Percentiles rank a stretch among this genome's conserved stretches.
These are phyloP conservation scores for Leccinum rimulosum DNA, from an alignment of 768 basidiomycete genomes.

Conservation along the genomic window DNA sequence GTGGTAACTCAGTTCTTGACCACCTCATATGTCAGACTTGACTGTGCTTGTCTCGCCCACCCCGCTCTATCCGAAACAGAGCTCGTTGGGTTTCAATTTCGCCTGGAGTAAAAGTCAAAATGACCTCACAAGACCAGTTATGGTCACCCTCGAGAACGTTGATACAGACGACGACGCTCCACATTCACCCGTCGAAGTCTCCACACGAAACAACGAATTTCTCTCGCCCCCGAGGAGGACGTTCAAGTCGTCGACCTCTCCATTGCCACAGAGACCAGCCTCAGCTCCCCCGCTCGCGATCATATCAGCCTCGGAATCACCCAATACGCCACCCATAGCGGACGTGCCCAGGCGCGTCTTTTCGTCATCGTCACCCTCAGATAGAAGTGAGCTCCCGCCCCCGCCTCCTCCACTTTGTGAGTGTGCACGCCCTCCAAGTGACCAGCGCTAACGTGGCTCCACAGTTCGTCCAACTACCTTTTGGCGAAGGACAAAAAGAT, in stretches of 20 bases:
- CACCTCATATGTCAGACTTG: constrained; percentile 25
- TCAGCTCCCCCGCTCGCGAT: constrained; percentile 24
- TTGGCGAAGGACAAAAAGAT: constrained; percentile 71
- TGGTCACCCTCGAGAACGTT: constrained; percentile 31
- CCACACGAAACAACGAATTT: constrained; percentile 15
- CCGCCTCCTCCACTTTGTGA: constrained; percentile 67
- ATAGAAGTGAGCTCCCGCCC: constrained; percentile 44
- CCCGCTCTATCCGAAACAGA: constrained; percentile 22
- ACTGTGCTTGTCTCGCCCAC: constrained; percentile 35
- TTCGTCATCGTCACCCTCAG: constrained; percentile 12
- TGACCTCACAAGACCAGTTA: constrained; percentile 29
- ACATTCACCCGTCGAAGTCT: constrained; percentile 25
- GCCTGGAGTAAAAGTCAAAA: constrained; percentile 27
- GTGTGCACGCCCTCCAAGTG: constrained; percentile 23
- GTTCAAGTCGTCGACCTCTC: constrained; percentile 20
- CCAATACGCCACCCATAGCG: constrained; percentile 2
- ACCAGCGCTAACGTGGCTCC: background rate
- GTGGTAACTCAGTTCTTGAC: background rate
- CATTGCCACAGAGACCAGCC: constrained; percentile 13
- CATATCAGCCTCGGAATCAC: background rate
- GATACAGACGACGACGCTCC: constrained; percentile 24
- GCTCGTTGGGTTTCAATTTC: constrained; percentile 28
- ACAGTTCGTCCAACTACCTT: constrained; percentile 80
- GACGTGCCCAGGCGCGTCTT: constrained; percentile 13
- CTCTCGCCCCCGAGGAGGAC: constrained; percentile 31